Evolutionary conservation across 768 basidiomycete genomes (phyloP).

Genomic region (Daedaleopsis nitida): DNA sequence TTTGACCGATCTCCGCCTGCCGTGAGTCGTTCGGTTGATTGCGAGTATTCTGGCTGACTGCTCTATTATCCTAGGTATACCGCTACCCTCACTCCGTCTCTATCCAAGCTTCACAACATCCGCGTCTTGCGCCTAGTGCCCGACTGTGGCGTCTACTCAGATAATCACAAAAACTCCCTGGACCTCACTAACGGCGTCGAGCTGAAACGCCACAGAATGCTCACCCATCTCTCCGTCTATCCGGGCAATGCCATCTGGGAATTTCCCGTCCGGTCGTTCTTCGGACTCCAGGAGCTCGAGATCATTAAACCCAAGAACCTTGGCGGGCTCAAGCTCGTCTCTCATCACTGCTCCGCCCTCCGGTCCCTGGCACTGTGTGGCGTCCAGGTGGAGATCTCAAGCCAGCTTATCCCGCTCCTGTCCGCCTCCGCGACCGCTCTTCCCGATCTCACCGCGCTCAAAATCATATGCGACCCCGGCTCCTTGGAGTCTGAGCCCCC

Average conservation of each 20-base stretch:
- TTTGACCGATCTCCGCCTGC: neutral
- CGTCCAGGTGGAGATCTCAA: neutral
- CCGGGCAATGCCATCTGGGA: conserved; percentile 1
- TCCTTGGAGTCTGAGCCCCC: neutral
- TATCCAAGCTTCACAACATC: neutral
- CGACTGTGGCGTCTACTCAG: neutral
- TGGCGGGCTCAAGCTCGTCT: conserved; percentile 3
- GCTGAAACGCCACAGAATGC: neutral
- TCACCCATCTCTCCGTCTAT: neutral
- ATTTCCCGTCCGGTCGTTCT: conserved; percentile 3
- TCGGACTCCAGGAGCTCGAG: conserved; percentile 9
- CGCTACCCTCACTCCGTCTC: no score
- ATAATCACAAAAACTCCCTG: neutral
- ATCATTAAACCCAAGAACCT: neutral
- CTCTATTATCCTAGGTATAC: no score
- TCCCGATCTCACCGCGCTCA: conserved; percentile 10
- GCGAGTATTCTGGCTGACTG: neutral
- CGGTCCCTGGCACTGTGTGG: neutral
- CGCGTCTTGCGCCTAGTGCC: neutral
- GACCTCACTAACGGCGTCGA: neutral
- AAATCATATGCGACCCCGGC: neutral
- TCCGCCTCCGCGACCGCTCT: neutral
- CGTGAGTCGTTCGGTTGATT: neutral
- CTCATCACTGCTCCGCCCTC: conserved; percentile 10
- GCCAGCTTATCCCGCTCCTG: neutral